A percentile compares a stretch with the other conserved stretches of the same genome.
These are phyloP conservation scores for Colletotrichum gloeosporioides DNA, from an alignment of 2,329 filamentous ascomycete species.

Conservation along the genomic window DNA sequence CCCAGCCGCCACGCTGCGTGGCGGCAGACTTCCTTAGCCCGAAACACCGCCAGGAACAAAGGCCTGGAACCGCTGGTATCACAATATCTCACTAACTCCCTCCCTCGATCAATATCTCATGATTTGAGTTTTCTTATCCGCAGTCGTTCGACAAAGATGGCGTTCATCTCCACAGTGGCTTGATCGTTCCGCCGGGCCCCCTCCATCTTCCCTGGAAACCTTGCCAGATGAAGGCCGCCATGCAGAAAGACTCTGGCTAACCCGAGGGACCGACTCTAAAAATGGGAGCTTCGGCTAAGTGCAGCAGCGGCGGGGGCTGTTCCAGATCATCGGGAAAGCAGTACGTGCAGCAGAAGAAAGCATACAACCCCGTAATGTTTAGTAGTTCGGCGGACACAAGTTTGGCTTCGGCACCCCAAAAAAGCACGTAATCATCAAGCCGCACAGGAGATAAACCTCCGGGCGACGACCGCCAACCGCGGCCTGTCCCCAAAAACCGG, in stretches of 20 bases:
- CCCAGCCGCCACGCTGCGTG: background rate
- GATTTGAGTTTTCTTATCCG: background rate
- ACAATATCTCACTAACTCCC: background rate
- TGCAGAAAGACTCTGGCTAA: background rate
- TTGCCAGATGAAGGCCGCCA: background rate
- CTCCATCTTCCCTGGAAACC: background rate
- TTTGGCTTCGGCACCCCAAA: background rate
- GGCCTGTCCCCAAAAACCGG: background rate
- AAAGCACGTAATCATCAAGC: background rate
- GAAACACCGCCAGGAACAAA: conserved; percentile 13
- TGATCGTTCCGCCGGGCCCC: background rate
- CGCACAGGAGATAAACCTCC: background rate
- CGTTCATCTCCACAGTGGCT: background rate
- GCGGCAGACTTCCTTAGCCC: background rate
- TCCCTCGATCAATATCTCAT: background rate
- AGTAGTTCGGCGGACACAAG: background rate
- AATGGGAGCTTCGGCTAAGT: background rate
- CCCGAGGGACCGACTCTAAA: background rate
- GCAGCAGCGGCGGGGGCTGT: background rate
- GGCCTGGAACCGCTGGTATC: background rate
- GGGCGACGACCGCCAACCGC: background rate
- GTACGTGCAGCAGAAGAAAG: background rate
- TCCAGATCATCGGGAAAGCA: background rate
- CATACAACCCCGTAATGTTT: background rate
- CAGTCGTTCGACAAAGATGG: background rate